Evolutionary conservation across 2,329 filamentous ascomycete genomes (phyloP), one percentile per base, ranked within the genome.

Genomic region (Diplodia scrobiculata): DNA sequence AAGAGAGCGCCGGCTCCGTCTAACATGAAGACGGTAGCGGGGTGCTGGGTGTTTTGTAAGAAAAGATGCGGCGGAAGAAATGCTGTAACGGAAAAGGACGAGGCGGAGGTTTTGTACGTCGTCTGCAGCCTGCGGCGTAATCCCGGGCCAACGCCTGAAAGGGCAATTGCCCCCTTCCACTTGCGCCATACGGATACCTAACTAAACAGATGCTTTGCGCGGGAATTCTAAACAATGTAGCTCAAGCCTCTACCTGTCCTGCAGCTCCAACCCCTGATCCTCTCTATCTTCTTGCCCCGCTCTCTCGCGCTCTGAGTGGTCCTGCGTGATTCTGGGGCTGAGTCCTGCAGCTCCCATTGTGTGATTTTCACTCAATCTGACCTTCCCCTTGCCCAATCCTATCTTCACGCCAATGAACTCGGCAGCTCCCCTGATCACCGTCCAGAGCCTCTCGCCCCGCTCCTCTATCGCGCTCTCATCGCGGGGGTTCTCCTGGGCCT

Each of bases 401-500:
- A 65, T 50, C 51, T 55, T 59, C 52, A 50, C 25, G 58, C 64
- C 53, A 5, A 67, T 45, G 11, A 53, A 67, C 21, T 59, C 62
- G 5, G 32, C 66, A 25, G 65, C 66, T 6, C 50, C 62, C 10
- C 60, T 64, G n/a, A 67, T 64, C 36, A 52, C 38, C 7, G 19
- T 29, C 66, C 66, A 67, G 3, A 67, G 59, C n/a, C n/a, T 32
- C 55, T 66, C 58, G 7, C 58, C 55, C 29, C 65, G 17, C 48
- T 66, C 65, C n/a, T 66, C 65, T 25, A 66, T 63, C 3, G 29
- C 25, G 14, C 47, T 51, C 27, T 63, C 65, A 13, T 66, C 55
- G 27, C 55, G 55, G 5, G 58, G 47, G 71, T 91, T 88, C 78
- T 95, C 92, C 50, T 90, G 87, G 9, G 91, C 91, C 77, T 99